Base-by-base conservation (phyloP, 75 land plant genomes). In the Selaginella tamariscina region DNA sequence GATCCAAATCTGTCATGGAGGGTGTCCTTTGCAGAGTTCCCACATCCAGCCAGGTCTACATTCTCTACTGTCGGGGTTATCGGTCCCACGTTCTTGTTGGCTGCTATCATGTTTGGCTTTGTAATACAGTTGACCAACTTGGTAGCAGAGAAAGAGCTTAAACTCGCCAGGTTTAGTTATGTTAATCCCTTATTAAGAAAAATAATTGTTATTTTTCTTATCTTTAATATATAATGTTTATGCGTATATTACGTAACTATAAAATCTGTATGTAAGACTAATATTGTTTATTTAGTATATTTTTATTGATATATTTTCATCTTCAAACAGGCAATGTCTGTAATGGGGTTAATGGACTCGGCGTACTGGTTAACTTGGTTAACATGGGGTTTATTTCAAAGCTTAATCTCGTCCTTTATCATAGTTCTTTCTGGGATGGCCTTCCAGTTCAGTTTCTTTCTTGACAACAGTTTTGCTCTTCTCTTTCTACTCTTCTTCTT, bases 81-180 rank as follows among this genome's bases (percentile, higher is more conserved):
- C 23, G 62, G 62, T 23, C 24, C 62, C 26, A 59, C 62, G 2
- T 59, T 21, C 26, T 59, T 59, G 21, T 21, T 59, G 8, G 62
- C 62, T n/a, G 62, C 62, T 8, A 59, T 21, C 62, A 59, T 59
- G 62, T 26, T 59, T 26, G 62, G 62, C 8, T 59, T 59, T 59
- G 62, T 59, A 2, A 59, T 59, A 9, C 62, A 59, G 26, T n/a
- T 59, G 23, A 59, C 9, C 24, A 59, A 27, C n/a, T 26, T 59
- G 21, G 26, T 26, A 2, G 2, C 62, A 2, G 62, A 59, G 26
- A 59, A 59, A n/a, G 62, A 59, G 62, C 62, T 59, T 8, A 59
- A 59, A 23, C 62, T 59, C 23, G 62, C 8, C 62, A 59, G 62
- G 62, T 59, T 11, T 49, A 49, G 54, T n/a, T n/a, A n/a, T n/a